Conservation (phyloP, 495 filamentous ascomycete genomes). For the Aspergillus conjunctus region DNA sequence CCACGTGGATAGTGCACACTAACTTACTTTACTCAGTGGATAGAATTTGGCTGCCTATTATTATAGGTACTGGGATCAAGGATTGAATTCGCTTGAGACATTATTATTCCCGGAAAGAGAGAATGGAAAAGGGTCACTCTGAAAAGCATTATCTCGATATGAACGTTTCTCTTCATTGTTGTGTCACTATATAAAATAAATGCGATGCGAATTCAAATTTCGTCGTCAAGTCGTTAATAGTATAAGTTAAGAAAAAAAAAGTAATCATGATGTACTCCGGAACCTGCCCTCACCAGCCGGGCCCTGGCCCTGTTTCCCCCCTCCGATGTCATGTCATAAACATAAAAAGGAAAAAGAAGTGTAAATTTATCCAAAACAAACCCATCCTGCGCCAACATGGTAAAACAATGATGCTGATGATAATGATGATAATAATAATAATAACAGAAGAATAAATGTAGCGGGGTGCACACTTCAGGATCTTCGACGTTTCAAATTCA, state of each 20-base stretch:
- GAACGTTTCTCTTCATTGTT: neutral
- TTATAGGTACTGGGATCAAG: too few relatives aligned
- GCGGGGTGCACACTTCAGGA: neutral
- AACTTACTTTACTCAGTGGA: too few relatives aligned
- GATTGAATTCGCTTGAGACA: too few relatives aligned
- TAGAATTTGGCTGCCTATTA: too few relatives aligned
- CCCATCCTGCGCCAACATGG: neutral
- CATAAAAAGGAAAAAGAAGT: neutral
- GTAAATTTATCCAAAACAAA: neutral
- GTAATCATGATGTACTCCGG: neutral
- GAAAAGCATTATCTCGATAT: neutral
- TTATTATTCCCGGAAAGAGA: too few relatives aligned
- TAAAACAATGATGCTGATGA: neutral
- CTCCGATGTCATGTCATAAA: neutral
- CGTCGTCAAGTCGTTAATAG: neutral
- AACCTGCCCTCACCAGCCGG: neutral
- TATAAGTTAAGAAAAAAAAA: neutral
- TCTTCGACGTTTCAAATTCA: neutral
- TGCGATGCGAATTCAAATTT: neutral
- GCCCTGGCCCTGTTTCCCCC: neutral
- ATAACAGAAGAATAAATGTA: neutral
- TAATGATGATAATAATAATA: neutral
- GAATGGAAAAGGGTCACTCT: neutral
- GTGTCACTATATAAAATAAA: neutral
- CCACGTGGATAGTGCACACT: too few relatives aligned